Conservation (phyloP, 2,329 filamentous ascomycete genomes). For the Pseudogymnoascus sp. region DNA sequence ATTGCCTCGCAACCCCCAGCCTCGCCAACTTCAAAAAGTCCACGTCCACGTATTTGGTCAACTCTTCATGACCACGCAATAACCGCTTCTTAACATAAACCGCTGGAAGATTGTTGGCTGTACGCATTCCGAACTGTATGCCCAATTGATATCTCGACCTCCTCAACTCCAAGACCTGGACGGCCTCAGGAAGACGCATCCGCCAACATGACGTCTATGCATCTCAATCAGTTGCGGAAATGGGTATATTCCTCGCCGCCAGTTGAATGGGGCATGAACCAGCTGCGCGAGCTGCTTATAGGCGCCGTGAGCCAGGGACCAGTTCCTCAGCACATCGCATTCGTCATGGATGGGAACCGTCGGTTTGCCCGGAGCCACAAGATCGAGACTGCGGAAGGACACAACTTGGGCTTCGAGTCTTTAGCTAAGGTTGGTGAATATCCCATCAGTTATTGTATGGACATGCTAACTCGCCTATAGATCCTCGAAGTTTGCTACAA, state of each 20-base stretch:
- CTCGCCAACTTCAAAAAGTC: conserved; percentile 8
- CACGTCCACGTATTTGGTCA: not conserved
- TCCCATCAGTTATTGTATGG: not conserved
- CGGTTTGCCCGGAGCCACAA: conserved; percentile 83
- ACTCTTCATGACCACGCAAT: not conserved
- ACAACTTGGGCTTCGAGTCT: conserved; percentile 92
- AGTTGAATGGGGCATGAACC: conserved; percentile 76
- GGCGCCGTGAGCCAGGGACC: conserved; percentile 83
- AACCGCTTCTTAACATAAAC: not conserved
- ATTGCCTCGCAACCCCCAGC: not conserved
- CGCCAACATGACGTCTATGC: conserved; percentile 38
- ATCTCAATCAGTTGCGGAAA: conserved; percentile 52
- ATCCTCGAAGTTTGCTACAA: conserved; percentile 98
- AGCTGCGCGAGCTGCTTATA: conserved; percentile 76
- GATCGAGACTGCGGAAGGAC: conserved; percentile 93
- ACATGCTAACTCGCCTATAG: conserved; percentile 32
- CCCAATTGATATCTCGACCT: not conserved
- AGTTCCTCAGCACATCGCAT: conserved; percentile 92
- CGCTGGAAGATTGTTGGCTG: not conserved
- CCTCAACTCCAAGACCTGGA: not conserved
- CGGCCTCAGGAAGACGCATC: not conserved
- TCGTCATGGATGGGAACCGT: conserved; percentile 97
- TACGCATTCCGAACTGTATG: not conserved
- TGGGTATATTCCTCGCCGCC: conserved; percentile 86
- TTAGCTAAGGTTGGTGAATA: conserved; percentile 61